Percentiles rank a stretch among this genome's conserved stretches.
phyloP scores from a whole-genome alignment of 257 asterid genomes.

The Linderniella brevidens region DNA sequence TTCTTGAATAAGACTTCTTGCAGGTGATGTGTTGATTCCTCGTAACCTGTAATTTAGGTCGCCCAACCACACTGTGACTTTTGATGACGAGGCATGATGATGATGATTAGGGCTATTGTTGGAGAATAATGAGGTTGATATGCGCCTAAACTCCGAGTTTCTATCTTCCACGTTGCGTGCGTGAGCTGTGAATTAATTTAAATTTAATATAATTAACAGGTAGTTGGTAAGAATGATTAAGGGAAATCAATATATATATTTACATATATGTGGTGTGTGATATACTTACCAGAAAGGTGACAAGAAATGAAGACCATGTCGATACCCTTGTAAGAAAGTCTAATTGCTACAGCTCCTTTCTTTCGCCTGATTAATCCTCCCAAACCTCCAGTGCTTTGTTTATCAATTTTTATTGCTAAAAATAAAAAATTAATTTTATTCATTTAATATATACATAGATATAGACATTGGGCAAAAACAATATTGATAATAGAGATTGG shows the following conservation, averaged over 20 bases:
- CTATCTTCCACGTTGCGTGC: conserved; percentile 47
- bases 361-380: conserved; percentile 56
- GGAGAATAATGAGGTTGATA: conserved; percentile 41
- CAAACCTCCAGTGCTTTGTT: conserved; percentile 37
- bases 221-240: no score
- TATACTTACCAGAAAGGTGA: conserved; percentile 47
- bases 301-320: conserved; percentile 44
- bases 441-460: neutral
- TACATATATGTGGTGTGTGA: neutral
- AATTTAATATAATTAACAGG: neutral
- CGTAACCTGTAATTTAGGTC: conserved; percentile 55
- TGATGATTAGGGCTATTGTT: conserved; percentile 28
- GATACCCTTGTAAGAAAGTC: conserved; percentile 31
- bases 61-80: conserved; percentile 55
- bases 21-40: conserved; percentile 40
- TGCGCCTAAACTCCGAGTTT: conserved; percentile 33
- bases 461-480: neutral
- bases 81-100: conserved; percentile 21
- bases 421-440: neutral
- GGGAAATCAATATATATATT: neutral
- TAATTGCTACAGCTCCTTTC: conserved; percentile 58
- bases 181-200: conserved; percentile 33
- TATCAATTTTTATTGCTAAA: conserved; percentile 41
- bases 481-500: neutral
- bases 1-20: conserved; percentile 31